A percentile compares a stretch with the other conserved stretches of the same genome.
phyloP scores from a whole-genome alignment of 163 green algal genomes.

The Picocystis sp. region DNA sequence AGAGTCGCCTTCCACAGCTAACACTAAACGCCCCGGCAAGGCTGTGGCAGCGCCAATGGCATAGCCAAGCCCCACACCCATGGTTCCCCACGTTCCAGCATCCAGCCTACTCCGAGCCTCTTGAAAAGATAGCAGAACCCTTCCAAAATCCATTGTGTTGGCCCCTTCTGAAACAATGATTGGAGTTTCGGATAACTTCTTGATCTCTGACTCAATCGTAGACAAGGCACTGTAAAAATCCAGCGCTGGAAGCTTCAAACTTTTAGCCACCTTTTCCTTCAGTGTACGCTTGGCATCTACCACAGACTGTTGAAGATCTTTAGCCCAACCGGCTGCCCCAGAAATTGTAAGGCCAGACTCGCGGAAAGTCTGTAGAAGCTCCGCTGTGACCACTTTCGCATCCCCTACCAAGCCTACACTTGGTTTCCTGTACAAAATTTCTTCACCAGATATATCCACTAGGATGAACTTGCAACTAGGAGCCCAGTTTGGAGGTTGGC shows the following conservation, averaged over 20 bases:
- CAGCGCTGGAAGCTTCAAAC: constrained; percentile 23
- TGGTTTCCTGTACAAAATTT: constrained; percentile 12
- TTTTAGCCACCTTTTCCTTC: constrained; percentile 11
- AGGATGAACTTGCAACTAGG: constrained; percentile 44
- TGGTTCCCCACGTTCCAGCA: constrained; percentile 62
- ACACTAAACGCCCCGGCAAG: constrained; percentile 27
- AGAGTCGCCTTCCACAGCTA: constrained; percentile 62
- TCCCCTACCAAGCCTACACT: constrained; percentile 28
- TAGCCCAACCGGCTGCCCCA: neutral
- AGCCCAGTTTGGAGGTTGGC: constrained; percentile 42
- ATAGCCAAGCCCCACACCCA: constrained; percentile 59
- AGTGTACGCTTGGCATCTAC: constrained; percentile 30
- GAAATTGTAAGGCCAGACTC: neutral
- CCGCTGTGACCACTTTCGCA: constrained; percentile 21
- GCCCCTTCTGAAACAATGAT: constrained; percentile 56
- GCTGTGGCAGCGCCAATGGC: constrained; percentile 34
- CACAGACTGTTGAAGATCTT: constrained; percentile 11
- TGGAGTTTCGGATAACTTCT: constrained; percentile 15
- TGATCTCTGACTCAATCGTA: constrained; percentile 33
- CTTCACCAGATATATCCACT: constrained; percentile 22
- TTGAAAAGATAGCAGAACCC: constrained; percentile 21
- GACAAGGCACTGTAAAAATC: constrained; percentile 43
- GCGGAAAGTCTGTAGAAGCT: constrained; percentile 16
- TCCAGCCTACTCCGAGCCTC: constrained; percentile 48
- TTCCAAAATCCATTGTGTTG: constrained; percentile 68